phyloP scores from a whole-genome alignment of 495 filamentous ascomycete species.

The Usnea hakonensis region DNA sequence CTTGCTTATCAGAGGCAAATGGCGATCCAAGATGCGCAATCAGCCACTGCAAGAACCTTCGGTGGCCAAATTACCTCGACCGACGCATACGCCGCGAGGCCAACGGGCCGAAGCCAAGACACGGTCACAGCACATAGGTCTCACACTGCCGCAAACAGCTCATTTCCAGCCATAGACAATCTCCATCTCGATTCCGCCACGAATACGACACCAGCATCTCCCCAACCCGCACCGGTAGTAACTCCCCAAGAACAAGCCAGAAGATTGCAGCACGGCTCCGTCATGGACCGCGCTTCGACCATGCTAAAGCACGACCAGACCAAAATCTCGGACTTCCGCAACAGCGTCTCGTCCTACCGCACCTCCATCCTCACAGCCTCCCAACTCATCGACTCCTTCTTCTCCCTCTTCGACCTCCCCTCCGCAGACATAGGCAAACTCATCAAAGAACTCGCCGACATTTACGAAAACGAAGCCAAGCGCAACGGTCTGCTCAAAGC shows the following conservation, averaged over 20 bases:
- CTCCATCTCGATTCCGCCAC: conserved; percentile 31
- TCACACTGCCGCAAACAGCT: conserved; percentile 24
- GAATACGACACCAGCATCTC: conserved; percentile 25
- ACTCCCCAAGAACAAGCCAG: conserved; percentile 73
- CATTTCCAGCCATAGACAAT: conserved; percentile 36
- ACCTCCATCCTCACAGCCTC: conserved; percentile 56
- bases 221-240: conserved; percentile 25
- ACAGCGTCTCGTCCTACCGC: conserved; percentile 66
- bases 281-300: conserved; percentile 75
- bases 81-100: conserved; percentile 41
- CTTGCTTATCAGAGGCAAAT: conserved; percentile 88
- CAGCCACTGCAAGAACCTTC: conserved; percentile 68
- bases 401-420: conserved; percentile 72
- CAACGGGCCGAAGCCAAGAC: conserved; percentile 27
- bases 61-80: conserved; percentile 65
- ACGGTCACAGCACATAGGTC: conserved; percentile 36
- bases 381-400: conserved; percentile 74
- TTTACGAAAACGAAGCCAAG: conserved; percentile 78
- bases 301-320: conserved; percentile 64
- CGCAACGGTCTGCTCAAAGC: conserved; percentile 62
- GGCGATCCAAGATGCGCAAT: conserved; percentile 81
- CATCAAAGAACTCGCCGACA: conserved; percentile 84
- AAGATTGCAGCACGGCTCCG: conserved; percentile 59
- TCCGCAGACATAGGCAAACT: conserved; percentile 77
- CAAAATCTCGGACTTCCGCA: conserved; percentile 71